Base-by-base conservation (phyloP, 106 monocot species). In the Narthecium ossifragum region DNA sequence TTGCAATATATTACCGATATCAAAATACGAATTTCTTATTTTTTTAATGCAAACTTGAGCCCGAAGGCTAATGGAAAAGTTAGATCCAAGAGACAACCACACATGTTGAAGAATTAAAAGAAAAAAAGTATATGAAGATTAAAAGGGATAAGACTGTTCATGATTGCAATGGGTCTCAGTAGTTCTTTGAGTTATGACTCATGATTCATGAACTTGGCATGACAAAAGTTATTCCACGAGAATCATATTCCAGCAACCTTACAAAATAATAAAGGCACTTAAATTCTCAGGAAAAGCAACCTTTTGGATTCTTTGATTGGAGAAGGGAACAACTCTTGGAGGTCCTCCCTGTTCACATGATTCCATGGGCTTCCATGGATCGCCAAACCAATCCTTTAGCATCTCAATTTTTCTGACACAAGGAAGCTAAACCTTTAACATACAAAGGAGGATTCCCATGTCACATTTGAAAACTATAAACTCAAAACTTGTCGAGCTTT, bases 221-320 rank as follows among this genome's bases (percentile, higher is more conserved):
- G 57, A 24, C 18, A 57, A 32, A 37, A n/a, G 37, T 38, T 38
- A 23, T 57, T 34, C 37, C 36, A 31, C 43, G 14, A 18, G 18
- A n/a, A n/a, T n/a, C n/a, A n/a, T n/a, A n/a, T n/a, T n/a, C n/a
- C n/a, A n/a, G n/a, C n/a, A n/a, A n/a, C n/a, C n/a, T 14, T 17
- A n/a, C 13, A 11, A 54, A 25, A 30, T 17, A 60, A 20, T 14
- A 40, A 17, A 27, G 15, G 14, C 7, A 37, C 15, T 17, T 43
- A 41, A 26, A 60, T 41, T 40, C 40, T n/a, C 41, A 39, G 34
- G 14, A 9, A 56, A 23, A 34, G 56, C n/a, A 34, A 56, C 34
- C 34, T 33, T 56, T 56, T 56, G 34, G 56, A 56, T 56, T 56
- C 56, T 60, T 41, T 41, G 27, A 8, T 24, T 60, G 25, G 15